These are phyloP conservation scores for Lactuca sativa DNA, from an alignment of 129 eudicot species.

Conservation along the genomic window DNA sequence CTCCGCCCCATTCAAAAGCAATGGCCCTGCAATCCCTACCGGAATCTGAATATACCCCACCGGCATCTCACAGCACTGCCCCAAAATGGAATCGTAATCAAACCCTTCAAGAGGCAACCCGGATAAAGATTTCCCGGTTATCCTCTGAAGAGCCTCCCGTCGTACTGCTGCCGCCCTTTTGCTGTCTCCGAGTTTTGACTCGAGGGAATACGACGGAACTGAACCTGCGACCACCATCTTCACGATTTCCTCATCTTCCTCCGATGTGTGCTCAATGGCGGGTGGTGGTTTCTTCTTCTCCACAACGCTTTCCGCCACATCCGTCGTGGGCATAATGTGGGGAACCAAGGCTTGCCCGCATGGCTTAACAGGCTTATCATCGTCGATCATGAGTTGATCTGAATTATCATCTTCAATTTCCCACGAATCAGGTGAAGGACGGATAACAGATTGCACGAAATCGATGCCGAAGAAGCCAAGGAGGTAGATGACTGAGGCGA, in stretches of 20 bases:
- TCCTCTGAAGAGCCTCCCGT: constrained; percentile 45
- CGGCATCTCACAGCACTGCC: constrained; percentile 83
- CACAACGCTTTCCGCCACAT: neutral
- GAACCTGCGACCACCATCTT: constrained; percentile 44
- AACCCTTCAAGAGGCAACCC: constrained; percentile 67
- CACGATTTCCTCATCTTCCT: constrained; percentile 53
- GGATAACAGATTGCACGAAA: constrained; percentile 53
- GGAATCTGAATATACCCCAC: constrained; percentile 73
- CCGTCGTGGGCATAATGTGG: constrained; percentile 13
- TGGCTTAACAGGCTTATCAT: constrained; percentile 25
- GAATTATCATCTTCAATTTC: constrained; percentile 30
- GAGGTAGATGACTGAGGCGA: constrained; percentile 58
- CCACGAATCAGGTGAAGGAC: constrained; percentile 38
- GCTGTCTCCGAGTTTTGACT: constrained; percentile 57
- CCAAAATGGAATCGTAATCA: constrained; percentile 53
- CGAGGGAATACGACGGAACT: constrained; percentile 51
- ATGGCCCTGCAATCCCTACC: constrained; percentile 74
- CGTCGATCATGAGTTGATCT: constrained; percentile 26
- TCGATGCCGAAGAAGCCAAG: constrained; percentile 74
- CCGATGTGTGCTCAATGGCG: neutral
- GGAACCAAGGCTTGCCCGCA: constrained; percentile 26
- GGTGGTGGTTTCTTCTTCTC: constrained; percentile 6
- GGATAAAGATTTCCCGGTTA: constrained; percentile 43
- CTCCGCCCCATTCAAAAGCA: constrained; percentile 53
- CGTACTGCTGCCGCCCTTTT: constrained; percentile 50